Base-by-base conservation (phyloP, 108 stramenopile genomes). In the Fragilaria crotonensis region DNA sequence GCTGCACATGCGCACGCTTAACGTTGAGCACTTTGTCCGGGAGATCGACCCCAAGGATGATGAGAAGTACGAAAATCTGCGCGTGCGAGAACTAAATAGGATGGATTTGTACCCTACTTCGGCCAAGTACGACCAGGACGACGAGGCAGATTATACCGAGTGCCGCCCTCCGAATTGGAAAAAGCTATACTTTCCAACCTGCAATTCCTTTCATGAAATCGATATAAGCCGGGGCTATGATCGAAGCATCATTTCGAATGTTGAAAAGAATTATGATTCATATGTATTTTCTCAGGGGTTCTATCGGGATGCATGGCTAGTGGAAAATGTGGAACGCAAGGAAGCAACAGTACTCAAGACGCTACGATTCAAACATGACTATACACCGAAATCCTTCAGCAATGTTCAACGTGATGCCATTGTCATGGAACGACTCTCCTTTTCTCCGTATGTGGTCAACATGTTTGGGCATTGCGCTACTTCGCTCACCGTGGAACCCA, bases 271-370 rank as follows among this genome's bases (percentile, higher is more conserved):
- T 25, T 50, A 31, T 46, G 60, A 46, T 25, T 31, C 54, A 21
- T 57, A 68, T 45, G 4, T 58, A 9, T 58, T 41, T 45, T 25
- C 25, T 45, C 78, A 84, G 58, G 86, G 86, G 3, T 79, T 67
- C 66, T 88, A 62, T 50, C 66, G 86, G 32, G 83, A 88, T 55
- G 83, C 75, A 0, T 88, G 80, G 78, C 25, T 70, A 1, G 55
- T 77, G 20, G 64, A 77, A 50, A 69, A 71, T n/a, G 51, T 57
- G 31, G 52, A 46, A 4, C 66, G 56, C 56, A 59, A 75, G 20
- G 57, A 66, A 19, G 53, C 62, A 21, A 65, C 63, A 26, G 70
- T 59, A 14, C 30, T 84, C 7, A 88, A 88, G 59, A 73, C 59
- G 1, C 57, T 70, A 9, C 68, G 73, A 62, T 76, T 49, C 56